Evolutionary conservation across 495 filamentous ascomycete species (phyloP), one percentile per base, ranked within the genome.

Genomic region (Hypoxylon cercidicola): DNA sequence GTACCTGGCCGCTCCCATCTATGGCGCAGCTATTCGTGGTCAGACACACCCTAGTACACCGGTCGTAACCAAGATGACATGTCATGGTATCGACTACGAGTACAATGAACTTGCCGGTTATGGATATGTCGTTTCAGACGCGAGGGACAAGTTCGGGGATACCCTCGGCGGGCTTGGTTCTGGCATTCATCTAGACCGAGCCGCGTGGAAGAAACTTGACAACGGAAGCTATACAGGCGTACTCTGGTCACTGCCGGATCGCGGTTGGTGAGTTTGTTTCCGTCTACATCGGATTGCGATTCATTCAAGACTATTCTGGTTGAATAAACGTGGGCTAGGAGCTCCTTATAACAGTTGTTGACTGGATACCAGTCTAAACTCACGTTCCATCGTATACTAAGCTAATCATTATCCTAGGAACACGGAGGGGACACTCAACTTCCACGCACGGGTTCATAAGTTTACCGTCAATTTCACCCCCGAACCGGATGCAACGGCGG

Each of bases 391-490:
- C 25, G 10, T 19, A 35, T 1, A 12, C 4, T 3, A 13, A n/a
- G 35, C 15, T 61, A n/a, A 64, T 21, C n/a, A 32, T 25, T n/a
- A 5, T 39, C n/a, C 50, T 51, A 72, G 69, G 69, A 78, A 84
- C 56, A 93, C 89, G 11, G 77, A 92, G 64, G 91, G 91, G 13
- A 93, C 91, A 0, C 74, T 88, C 11, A 92, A 92, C 74, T 91
- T 82, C 74, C 86, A 92, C 58, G 81, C 84, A 0, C 87, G 91
- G 44, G 82, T 95, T 35, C 91, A 95, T 72, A 88, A 89, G 57
- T 88, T 92, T 65, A 71, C 78, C 51, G 77, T 93, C 49, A 80
- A 81, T 16, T 82, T 90, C 56, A 83, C 78, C 0, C 82, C 84
- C 1, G 66, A 76, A 3, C 71, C 78, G 3, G 72, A 79, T 4